phyloP scores from a whole-genome alignment of 257 asterid genomes.

The Forsythia suspensa region DNA sequence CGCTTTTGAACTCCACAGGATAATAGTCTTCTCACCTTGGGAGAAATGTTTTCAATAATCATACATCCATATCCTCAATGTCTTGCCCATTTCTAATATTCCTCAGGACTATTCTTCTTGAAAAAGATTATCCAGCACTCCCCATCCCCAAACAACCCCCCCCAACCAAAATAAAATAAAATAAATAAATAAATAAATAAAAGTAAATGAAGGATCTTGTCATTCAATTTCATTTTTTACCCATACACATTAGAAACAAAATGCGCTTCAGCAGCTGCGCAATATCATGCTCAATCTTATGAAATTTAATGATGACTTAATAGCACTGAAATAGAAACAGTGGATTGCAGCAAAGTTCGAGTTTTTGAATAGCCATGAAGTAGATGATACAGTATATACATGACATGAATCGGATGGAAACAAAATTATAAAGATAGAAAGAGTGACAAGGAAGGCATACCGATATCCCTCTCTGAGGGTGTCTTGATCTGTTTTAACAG shows the following conservation, averaged over 20 bases:
- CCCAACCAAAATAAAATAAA: neutral
- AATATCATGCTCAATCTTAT: slow-evolving; percentile 1
- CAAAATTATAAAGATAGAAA: slow-evolving; percentile 11
- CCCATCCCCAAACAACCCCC: neutral
- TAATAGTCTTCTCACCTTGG: neutral
- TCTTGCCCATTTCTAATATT: neutral
- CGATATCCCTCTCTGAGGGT: slow-evolving; percentile 98
- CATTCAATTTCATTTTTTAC: no score
- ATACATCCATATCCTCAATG: neutral
- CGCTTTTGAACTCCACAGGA: neutral
- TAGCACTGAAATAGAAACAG: neutral
- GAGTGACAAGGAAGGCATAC: slow-evolving; percentile 34
- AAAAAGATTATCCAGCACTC: neutral
- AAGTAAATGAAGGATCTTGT: neutral
- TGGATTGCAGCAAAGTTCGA: neutral
- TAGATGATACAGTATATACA: no score
- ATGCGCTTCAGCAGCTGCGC: neutral
- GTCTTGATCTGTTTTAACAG: slow-evolving; percentile 90
- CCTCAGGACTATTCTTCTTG: neutral
- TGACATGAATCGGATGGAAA: no score
- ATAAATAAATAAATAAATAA: no score
- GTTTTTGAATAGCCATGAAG: neutral
- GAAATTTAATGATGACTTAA: neutral
- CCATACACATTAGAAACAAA: neutral
- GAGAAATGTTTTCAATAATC: slow-evolving; percentile 2